A percentile compares a stretch with the other conserved stretches of the same genome.
These are phyloP conservation scores for Camellia oleifera DNA, from an alignment of 179 eudicot genomes.

Conservation along the genomic window DNA sequence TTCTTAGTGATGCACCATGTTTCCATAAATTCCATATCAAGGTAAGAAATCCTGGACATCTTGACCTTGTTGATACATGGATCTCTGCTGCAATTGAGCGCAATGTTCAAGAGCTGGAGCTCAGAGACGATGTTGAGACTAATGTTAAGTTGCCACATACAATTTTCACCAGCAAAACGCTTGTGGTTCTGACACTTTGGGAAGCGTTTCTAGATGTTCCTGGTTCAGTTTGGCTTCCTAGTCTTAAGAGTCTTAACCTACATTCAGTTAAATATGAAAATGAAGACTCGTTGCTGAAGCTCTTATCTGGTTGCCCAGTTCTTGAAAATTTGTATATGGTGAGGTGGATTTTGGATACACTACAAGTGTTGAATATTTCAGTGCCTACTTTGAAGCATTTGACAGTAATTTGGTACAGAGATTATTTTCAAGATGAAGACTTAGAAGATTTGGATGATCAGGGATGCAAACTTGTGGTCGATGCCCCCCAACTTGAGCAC, in stretches of 20 bases:
- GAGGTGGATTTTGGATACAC: not conserved
- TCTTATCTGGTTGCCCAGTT: not conserved
- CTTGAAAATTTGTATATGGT: not conserved
- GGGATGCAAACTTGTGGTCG: too few relatives aligned
- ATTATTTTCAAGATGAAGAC: not conserved
- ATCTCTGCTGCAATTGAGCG: too few relatives aligned
- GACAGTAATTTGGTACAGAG: not conserved
- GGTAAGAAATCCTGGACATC: too few relatives aligned
- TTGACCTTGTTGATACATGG: too few relatives aligned
- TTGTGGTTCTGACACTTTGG: not conserved
- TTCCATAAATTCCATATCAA: too few relatives aligned
- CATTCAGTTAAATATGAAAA: constrained; percentile 17
- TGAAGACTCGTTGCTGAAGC: constrained; percentile 11
- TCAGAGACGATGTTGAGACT: too few relatives aligned
- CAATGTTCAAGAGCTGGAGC: too few relatives aligned
- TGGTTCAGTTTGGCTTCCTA: not conserved
- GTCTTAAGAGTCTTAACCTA: constrained; percentile 1
- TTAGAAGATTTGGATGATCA: not conserved
- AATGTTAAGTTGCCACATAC: not conserved
- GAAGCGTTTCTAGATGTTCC: not conserved
- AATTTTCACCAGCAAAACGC: not conserved
- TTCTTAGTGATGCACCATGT: too few relatives aligned
- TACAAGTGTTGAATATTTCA: not conserved
- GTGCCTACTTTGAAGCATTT: not conserved
- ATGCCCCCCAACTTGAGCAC: not conserved